These are phyloP conservation scores for Ustilago trichophora DNA, from an alignment of 1,284 basidiomycete genomes.

Conservation along the genomic window DNA sequence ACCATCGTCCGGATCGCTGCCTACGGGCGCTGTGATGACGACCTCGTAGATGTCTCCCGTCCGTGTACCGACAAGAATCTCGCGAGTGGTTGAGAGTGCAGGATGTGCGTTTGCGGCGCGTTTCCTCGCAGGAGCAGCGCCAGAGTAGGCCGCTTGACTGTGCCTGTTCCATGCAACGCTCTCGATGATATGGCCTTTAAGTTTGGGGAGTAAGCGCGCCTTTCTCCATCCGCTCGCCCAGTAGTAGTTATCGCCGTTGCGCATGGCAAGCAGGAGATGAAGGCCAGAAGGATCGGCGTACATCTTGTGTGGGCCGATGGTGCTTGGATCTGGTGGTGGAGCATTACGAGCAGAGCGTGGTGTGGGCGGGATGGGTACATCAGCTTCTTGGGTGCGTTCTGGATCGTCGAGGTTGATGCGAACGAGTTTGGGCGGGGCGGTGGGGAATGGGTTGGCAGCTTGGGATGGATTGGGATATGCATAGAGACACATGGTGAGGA, in stretches of 20 bases:
- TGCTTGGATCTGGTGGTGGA: slow-evolving; percentile 45
- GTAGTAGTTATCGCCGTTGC: slow-evolving; percentile 93
- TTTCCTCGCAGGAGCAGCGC: slow-evolving; percentile 4
- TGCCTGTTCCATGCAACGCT: slow-evolving; percentile 86
- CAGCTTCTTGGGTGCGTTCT: slow-evolving; percentile 56
- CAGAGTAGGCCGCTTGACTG: background rate
- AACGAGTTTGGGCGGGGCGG: slow-evolving; percentile 51
- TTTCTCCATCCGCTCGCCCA: slow-evolving; percentile 64
- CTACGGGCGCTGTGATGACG: slow-evolving; percentile 74
- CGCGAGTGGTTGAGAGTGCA: slow-evolving; percentile 71
- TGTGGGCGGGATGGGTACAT: slow-evolving; percentile 52
- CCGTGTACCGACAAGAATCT: slow-evolving; percentile 84
- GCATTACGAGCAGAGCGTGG: slow-evolving; percentile 47
- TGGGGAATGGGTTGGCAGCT: slow-evolving; percentile 21
- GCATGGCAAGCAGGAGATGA: slow-evolving; percentile 85
- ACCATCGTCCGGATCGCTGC: slow-evolving; percentile 69
- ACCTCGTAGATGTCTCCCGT: slow-evolving; percentile 67
- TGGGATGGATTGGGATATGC: slow-evolving; percentile 33
- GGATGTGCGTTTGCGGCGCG: slow-evolving; percentile 7
- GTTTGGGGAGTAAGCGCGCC: slow-evolving; percentile 68
- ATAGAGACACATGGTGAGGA: slow-evolving; percentile 62
- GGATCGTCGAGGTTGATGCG: slow-evolving; percentile 65
- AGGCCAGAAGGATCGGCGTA: slow-evolving; percentile 82
- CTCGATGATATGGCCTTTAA: slow-evolving; percentile 84
- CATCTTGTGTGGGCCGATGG: slow-evolving; percentile 51